Conservation (phyloP, 1,284 basidiomycete species). For the Puccinia triticina region DNA sequence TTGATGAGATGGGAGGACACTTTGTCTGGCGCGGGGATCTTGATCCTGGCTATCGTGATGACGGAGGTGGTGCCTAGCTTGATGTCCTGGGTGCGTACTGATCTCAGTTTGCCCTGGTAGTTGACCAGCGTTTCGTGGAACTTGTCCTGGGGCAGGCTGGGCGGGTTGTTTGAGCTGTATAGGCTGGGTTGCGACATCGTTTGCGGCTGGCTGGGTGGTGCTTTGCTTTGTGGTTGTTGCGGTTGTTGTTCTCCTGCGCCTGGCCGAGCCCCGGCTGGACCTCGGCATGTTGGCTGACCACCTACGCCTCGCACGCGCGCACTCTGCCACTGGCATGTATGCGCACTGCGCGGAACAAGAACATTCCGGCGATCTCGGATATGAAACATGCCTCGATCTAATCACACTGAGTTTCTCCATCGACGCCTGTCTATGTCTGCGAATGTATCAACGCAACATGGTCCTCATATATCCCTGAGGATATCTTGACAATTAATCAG, state of each 20-base stretch:
- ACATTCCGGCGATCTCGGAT: too few relatives aligned
- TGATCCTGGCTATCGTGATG: slow-evolving; percentile 86
- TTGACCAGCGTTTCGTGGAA: slow-evolving; percentile 15
- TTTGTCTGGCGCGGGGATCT: slow-evolving; percentile 73
- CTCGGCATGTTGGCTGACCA: too few relatives aligned
- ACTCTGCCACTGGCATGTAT: too few relatives aligned
- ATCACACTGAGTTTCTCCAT: too few relatives aligned
- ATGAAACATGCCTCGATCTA: too few relatives aligned
- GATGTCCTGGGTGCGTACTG: slow-evolving; percentile 39
- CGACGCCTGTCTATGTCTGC: too few relatives aligned
- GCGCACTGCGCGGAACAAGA: too few relatives aligned
- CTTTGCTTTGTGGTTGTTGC: neutral
- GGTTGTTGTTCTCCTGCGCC: neutral
- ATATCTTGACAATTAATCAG: too few relatives aligned
- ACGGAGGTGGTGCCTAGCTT: neutral
- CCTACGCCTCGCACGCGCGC: too few relatives aligned
- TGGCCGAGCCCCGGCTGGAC: too few relatives aligned
- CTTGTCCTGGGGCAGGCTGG: slow-evolving; percentile 3
- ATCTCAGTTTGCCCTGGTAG: slow-evolving; percentile 32
- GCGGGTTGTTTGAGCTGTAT: slow-evolving; percentile 1
- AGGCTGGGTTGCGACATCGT: neutral
- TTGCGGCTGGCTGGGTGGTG: neutral
- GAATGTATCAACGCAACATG: too few relatives aligned
- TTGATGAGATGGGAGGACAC: slow-evolving; percentile 69
- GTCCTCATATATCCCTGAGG: too few relatives aligned